A percentile compares a stretch with the other conserved stretches of the same genome.
phyloP scores from a whole-genome alignment of 2,329 filamentous ascomycete species.

The Fusarium xylarioides region DNA sequence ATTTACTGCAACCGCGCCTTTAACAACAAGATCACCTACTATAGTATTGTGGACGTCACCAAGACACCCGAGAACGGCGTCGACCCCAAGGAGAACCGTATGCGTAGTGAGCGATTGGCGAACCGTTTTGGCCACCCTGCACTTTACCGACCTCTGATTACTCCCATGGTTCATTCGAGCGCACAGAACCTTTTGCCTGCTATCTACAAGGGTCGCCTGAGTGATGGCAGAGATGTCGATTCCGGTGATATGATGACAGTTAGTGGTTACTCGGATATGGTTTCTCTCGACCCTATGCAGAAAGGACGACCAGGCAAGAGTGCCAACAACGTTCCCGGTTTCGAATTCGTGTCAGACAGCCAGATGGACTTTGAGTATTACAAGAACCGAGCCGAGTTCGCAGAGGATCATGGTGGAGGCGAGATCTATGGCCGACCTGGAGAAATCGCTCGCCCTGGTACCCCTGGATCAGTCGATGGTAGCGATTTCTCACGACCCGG shows the following conservation, averaged over 20 bases:
- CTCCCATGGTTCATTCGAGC: slow-evolving; percentile 94
- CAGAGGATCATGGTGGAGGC: slow-evolving; percentile 84
- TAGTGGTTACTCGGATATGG: slow-evolving; percentile 84
- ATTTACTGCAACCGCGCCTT: slow-evolving; percentile 80
- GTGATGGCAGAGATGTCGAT: slow-evolving; percentile 70
- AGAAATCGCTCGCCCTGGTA: slow-evolving; percentile 69
- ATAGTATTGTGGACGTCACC: slow-evolving; percentile 70
- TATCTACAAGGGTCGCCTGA: slow-evolving; percentile 83
- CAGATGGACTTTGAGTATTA: slow-evolving; percentile 91
- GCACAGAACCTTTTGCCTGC: slow-evolving; percentile 87
- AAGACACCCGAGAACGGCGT: slow-evolving; percentile 54
- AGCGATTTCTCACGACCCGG: slow-evolving; percentile 60
- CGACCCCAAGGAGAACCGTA: slow-evolving; percentile 60
- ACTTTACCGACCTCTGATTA: slow-evolving; percentile 87
- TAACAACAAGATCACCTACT: slow-evolving; percentile 83
- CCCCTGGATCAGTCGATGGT: slow-evolving; percentile 63
- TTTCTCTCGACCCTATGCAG: slow-evolving; percentile 81
- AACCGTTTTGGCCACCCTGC: slow-evolving; percentile 90
- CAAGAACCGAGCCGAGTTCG: slow-evolving; percentile 90
- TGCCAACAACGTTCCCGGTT: slow-evolving; percentile 68
- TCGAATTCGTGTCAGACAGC: slow-evolving; percentile 88
- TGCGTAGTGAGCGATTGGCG: slow-evolving; percentile 74
- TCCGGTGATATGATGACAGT: slow-evolving; percentile 65
- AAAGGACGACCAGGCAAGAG: slow-evolving; percentile 59
- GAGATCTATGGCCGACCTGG: slow-evolving; percentile 68